These are phyloP conservation scores for Pseudonitzschia multistriata DNA, from an alignment of 108 stramenopile genomes.

Conservation along the genomic window DNA sequence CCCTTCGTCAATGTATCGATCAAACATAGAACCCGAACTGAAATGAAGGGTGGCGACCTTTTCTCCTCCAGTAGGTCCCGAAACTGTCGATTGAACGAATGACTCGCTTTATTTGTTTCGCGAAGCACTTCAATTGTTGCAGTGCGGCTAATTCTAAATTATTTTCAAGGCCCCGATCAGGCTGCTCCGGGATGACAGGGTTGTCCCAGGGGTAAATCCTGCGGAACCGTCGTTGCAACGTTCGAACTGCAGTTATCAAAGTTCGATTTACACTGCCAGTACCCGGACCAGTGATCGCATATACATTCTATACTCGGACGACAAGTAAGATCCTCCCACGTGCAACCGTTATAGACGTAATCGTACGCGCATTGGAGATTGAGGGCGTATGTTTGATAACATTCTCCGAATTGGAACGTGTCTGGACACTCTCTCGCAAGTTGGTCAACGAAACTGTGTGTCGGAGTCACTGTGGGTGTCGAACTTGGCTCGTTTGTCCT, in stretches of 20 bases:
- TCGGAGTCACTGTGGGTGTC: background rate
- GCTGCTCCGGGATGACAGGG: background rate
- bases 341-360: conserved; percentile 5
- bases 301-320: background rate
- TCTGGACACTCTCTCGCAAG: background rate
- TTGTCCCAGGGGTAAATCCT: conserved; percentile 1
- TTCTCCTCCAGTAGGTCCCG: no score
- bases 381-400: background rate
- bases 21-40: no score
- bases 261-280: background rate
- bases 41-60: no score
- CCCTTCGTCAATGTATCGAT: no score
- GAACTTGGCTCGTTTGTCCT: background rate
- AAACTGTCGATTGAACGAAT: no score
- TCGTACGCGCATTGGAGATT: background rate
- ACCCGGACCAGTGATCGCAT: conserved; percentile 6
- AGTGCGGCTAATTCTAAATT: no score
- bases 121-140: no score
- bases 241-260: background rate
- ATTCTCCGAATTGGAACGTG: conserved; percentile 1
- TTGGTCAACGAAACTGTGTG: background rate
- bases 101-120: no score
- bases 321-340: conserved; percentile 12
- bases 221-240: background rate
- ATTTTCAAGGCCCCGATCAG: no score